A percentile compares a stretch with the other conserved stretches of the same genome.
These are phyloP conservation scores for Trypanosoma lewisi DNA, from an alignment of 208 protist genomes.

Conservation along the genomic window DNA sequence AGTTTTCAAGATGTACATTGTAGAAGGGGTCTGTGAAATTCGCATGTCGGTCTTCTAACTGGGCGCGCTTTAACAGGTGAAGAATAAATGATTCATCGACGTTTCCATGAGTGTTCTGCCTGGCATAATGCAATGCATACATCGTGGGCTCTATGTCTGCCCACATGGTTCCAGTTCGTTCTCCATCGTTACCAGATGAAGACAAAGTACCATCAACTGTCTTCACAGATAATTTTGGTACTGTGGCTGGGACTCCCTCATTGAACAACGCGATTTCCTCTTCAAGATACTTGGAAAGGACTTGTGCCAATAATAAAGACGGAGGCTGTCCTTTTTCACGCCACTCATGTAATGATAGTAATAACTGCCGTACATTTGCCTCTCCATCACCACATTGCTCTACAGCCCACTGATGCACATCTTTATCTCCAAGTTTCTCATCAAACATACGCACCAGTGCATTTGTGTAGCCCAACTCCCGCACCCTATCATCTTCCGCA, in stretches of 20 bases:
- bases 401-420: constrained; percentile 65
- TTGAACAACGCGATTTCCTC: constrained; percentile 79
- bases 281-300: constrained; percentile 64
- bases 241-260: constrained; percentile 52
- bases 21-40: constrained; percentile 33
- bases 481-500: constrained; percentile 48
- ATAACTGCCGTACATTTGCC: constrained; percentile 53
- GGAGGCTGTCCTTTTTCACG: constrained; percentile 66
- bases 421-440: constrained; percentile 64
- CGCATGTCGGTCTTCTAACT: constrained; percentile 11
- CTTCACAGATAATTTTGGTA: constrained; percentile 53
- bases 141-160: constrained; percentile 56
- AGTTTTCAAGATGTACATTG: constrained; percentile 45
- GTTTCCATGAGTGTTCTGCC: constrained; percentile 23
- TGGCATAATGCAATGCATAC: constrained; percentile 57
- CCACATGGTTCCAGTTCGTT: constrained; percentile 49
- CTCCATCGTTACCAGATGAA: constrained; percentile 15
- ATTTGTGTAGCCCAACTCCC: constrained; percentile 54
- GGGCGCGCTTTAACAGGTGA: constrained; percentile 58
- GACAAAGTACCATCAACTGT: constrained; percentile 14
- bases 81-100: constrained; percentile 71
- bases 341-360: constrained; percentile 85
- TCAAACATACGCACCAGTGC: constrained; percentile 80
- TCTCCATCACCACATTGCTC: constrained; percentile 46
- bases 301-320: constrained; percentile 54